Percentiles rank a stretch among this genome's conserved stretches.
Conservation (phyloP, 2,329 filamentous ascomycete species). For the Hymenoscyphus linearis region DNA sequence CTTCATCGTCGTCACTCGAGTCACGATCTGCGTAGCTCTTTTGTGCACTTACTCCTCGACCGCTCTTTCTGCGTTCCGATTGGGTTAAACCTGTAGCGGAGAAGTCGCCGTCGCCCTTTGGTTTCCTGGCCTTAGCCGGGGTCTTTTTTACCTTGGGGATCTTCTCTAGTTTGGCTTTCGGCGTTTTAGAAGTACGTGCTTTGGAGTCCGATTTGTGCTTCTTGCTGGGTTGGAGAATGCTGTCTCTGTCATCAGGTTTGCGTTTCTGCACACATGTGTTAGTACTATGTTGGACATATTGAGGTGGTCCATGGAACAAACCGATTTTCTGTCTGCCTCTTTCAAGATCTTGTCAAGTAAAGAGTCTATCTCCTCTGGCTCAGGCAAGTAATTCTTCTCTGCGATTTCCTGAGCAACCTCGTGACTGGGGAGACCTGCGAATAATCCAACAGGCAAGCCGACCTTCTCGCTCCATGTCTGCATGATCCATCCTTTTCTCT, state of each 20-base stretch:
- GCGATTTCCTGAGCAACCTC: conserved; percentile 78
- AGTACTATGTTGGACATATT: conserved; percentile 11
- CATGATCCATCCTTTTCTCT: conserved; percentile 78
- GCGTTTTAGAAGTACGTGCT: conserved; percentile 13
- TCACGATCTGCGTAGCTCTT: conserved; percentile 35
- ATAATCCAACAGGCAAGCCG: conserved; percentile 73
- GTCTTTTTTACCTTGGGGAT: conserved; percentile 25
- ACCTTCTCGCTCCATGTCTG: conserved; percentile 79
- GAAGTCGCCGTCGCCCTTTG: conserved; percentile 7
- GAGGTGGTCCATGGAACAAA: conserved; percentile 23
- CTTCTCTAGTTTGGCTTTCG: conserved; percentile 28
- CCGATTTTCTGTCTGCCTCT: conserved; percentile 57
- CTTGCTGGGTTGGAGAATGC: conserved; percentile 20
- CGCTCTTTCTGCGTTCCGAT: conserved; percentile 33
- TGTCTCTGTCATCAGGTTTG: conserved; percentile 24
- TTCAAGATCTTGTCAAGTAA: conserved; percentile 60
- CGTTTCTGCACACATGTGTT: conserved; percentile 26
- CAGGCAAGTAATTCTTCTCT: conserved; percentile 74
- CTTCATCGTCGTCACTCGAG: conserved; percentile 38
- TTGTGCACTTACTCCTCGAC: conserved; percentile 34
- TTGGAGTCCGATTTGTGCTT: conserved; percentile 24
- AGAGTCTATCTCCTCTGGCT: conserved; percentile 69
- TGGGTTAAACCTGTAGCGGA: conserved; percentile 18
- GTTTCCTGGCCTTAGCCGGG: conserved; percentile 27
- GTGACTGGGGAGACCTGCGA: conserved; percentile 68